Evolutionary conservation across 1,284 basidiomycete species (phyloP).

Genomic region (Irpex lacteus): DNA sequence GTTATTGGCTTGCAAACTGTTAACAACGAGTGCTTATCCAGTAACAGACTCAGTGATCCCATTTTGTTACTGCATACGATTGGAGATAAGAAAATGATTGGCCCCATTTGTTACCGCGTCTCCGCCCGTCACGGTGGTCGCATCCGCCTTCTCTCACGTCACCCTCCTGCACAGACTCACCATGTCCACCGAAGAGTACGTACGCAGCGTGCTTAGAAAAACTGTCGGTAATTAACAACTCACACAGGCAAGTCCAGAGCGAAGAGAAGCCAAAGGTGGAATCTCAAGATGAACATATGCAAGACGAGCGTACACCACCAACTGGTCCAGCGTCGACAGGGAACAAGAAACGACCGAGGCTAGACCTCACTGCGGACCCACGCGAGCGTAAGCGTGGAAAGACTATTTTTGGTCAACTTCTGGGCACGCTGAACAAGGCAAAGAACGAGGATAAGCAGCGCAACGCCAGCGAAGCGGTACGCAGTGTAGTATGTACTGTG

Average conservation of each 20-base stretch:
- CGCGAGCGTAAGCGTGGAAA: constrained; percentile 75
- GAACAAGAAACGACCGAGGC: constrained; percentile 63
- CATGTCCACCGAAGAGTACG: constrained; percentile 58
- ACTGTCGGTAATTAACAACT: neutral
- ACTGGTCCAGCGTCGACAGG: constrained; percentile 23
- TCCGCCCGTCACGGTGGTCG: neutral
- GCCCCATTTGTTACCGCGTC: neutral
- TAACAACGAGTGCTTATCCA: neutral
- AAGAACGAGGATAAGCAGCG: constrained; percentile 79
- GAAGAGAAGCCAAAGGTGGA: constrained; percentile 25
- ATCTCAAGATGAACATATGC: constrained; percentile 30
- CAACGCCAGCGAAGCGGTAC: constrained; percentile 73
- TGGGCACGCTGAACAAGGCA: constrained; percentile 79
- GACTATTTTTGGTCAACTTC: constrained; percentile 77
- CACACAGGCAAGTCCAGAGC: constrained; percentile 12
- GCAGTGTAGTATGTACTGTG: constrained; percentile 25
- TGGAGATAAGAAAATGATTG: neutral
- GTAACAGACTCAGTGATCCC: neutral
- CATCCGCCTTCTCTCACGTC: constrained; percentile 11
- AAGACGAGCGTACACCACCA: constrained; percentile 22
- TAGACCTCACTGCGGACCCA: constrained; percentile 54
- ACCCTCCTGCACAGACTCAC: constrained; percentile 12
- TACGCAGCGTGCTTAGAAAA: constrained; percentile 3
- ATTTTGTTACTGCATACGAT: neutral
- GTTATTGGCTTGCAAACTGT: neutral